phyloP scores from a whole-genome alignment of 192 early-diverging fungal genomes.

The Podila clonocystis region DNA sequence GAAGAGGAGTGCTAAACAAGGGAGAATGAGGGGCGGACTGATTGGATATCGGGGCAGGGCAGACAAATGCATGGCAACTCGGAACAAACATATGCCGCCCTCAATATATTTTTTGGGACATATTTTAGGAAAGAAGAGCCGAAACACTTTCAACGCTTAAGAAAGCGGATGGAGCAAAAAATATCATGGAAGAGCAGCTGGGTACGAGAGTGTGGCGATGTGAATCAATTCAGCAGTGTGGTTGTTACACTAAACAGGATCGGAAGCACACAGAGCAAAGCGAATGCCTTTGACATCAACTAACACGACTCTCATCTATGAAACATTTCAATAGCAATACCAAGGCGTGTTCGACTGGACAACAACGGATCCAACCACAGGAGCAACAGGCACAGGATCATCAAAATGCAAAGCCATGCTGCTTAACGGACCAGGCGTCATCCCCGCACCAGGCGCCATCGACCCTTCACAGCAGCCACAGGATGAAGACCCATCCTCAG shows the following conservation, averaged over 20 bases:
- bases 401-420: slow-evolving; percentile 35
- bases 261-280: neutral
- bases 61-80: neutral
- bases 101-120: neutral
- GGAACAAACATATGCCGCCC: neutral
- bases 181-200: too few relatives aligned
- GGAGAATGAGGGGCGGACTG: neutral
- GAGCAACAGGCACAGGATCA: neutral
- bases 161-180: too few relatives aligned
- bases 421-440: slow-evolving; percentile 1
- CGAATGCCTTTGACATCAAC: neutral
- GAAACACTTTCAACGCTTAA: too few relatives aligned
- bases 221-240: too few relatives aligned
- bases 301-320: neutral
- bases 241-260: neutral
- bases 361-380: slow-evolving; percentile 15
- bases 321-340: slow-evolving; percentile 25
- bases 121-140: neutral
- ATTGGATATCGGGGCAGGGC: neutral
- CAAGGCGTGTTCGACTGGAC: slow-evolving; percentile 37
- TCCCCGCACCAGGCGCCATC: neutral
- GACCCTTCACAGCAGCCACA: neutral
- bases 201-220: too few relatives aligned
- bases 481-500: slow-evolving; percentile 5
- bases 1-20: too few relatives aligned